A percentile compares a stretch with the other conserved stretches of the same genome.
phyloP scores from a whole-genome alignment of 306 rosid species.

The Castanea crenata region DNA sequence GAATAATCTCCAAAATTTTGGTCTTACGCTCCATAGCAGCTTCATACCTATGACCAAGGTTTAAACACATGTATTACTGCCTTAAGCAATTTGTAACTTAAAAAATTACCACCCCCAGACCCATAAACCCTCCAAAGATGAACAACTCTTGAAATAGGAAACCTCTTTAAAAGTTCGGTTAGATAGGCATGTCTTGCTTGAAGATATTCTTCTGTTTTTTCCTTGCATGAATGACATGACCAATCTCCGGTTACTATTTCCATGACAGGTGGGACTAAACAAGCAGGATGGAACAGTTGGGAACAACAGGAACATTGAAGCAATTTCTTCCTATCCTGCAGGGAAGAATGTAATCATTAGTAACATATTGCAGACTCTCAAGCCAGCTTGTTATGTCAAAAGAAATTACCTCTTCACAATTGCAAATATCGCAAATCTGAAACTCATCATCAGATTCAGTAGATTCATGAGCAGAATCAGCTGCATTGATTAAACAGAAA shows the following conservation, averaged over 20 bases:
- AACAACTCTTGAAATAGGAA: constrained; percentile 12
- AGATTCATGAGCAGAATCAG: constrained; percentile 84
- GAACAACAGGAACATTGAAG: constrained; percentile 91
- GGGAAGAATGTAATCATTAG: constrained; percentile 11
- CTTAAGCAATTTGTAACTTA: background rate
- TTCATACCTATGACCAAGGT: constrained; percentile 64
- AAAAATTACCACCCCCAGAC: constrained; percentile 4
- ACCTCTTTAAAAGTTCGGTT: constrained; percentile 79
- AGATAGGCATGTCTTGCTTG: constrained; percentile 66
- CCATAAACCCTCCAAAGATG: constrained; percentile 19
- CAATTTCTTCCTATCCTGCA: constrained; percentile 84
- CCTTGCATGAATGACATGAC: constrained; percentile 93
- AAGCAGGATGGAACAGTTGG: constrained; percentile 76
- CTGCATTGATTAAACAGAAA: constrained; percentile 57
- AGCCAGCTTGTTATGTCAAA: constrained; percentile 26
- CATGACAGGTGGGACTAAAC: constrained; percentile 82
- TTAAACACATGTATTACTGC: constrained; percentile 22
- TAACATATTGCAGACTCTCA: constrained; percentile 20
- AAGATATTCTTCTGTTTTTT: constrained; percentile 88
- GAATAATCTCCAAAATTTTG: constrained; percentile 66
- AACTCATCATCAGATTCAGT: constrained; percentile 94
- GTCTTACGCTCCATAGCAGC: constrained; percentile 77
- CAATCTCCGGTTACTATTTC: constrained; percentile 76
- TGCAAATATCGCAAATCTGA: constrained; percentile 94
- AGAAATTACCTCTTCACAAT: constrained; percentile 65